Conservation (phyloP, 306 rosid genomes). For the Geum urbanum region DNA sequence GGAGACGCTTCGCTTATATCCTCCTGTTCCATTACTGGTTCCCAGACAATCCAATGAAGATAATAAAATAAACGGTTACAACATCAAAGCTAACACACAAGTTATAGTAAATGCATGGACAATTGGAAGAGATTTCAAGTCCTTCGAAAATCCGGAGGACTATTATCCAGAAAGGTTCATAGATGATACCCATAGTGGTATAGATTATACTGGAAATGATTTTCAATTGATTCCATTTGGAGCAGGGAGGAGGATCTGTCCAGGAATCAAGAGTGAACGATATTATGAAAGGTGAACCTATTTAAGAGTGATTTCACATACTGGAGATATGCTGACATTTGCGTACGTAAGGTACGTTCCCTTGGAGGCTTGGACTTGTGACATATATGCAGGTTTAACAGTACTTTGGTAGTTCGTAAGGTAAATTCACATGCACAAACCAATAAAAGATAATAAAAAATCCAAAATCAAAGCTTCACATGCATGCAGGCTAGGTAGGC, state of each 20-base stretch:
- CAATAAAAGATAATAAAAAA: no score
- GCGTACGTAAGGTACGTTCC: no score
- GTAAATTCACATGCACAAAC: no score
- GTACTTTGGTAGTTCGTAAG: no score
- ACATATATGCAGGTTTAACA: no score
- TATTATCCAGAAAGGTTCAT: conserved; percentile 22
- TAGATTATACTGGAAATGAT: neutral
- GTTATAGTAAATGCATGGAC: conserved; percentile 2
- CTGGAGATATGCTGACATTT: no score
- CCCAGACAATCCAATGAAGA: neutral
- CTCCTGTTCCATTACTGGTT: conserved; percentile 1
- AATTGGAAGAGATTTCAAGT: conserved; percentile 30
- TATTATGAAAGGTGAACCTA: no score
- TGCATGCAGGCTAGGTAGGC: no score
- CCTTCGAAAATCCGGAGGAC: neutral
- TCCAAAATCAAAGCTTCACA: no score
- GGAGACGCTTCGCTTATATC: conserved; percentile 5
- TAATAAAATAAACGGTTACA: neutral
- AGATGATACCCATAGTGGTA: neutral
- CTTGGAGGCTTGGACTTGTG: no score
- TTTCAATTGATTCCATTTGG: neutral
- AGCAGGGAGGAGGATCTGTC: neutral
- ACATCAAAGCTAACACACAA: neutral
- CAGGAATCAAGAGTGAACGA: neutral
- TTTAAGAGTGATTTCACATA: no score